phyloP scores from a whole-genome alignment of 2,329 filamentous ascomycete species.

The Arthrobotrys iridis region DNA sequence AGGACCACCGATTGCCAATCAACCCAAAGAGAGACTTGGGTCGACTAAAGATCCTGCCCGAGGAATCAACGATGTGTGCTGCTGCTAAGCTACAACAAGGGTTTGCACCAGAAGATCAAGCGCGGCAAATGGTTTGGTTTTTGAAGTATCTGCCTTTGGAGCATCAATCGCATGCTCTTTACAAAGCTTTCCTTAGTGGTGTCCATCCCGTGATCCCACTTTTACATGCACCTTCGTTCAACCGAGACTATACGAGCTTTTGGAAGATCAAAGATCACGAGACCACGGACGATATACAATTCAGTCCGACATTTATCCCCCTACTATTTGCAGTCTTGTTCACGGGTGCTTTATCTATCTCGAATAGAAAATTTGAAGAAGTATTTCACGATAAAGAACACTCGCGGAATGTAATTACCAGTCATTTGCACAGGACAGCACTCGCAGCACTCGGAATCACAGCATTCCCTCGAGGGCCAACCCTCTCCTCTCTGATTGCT shows the following conservation, averaged over 20 bases:
- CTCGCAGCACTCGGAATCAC: constrained; percentile 53
- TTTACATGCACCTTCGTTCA: constrained; percentile 57
- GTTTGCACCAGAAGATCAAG: constrained; percentile 46
- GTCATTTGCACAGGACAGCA: constrained; percentile 52
- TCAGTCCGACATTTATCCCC: constrained; percentile 56
- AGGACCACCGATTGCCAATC: constrained; percentile 15
- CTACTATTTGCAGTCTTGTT: constrained; percentile 57
- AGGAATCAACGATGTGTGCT: constrained; percentile 42
- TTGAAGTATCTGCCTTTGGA: constrained; percentile 47
- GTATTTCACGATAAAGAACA: constrained; percentile 44
- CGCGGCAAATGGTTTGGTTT: constrained; percentile 47
- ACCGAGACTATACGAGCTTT: constrained; percentile 55
- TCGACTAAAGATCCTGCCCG: constrained; percentile 44
- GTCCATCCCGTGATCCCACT: constrained; percentile 58
- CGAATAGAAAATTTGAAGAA: constrained; percentile 50
- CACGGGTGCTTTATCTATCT: constrained; percentile 57
- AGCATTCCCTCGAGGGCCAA: constrained; percentile 56
- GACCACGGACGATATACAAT: constrained; percentile 51
- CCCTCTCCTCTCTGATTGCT: constrained; percentile 56
- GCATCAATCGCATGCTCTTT: constrained; percentile 54
- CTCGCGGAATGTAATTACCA: constrained; percentile 53
- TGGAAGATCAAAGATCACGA: constrained; percentile 55
- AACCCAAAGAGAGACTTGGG: constrained; percentile 39
- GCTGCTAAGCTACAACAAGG: constrained; percentile 47
- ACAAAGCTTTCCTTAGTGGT: constrained; percentile 56